Conservation (phyloP, 2,329 filamentous ascomycete genomes). For the Pleoardoris graminearum region DNA sequence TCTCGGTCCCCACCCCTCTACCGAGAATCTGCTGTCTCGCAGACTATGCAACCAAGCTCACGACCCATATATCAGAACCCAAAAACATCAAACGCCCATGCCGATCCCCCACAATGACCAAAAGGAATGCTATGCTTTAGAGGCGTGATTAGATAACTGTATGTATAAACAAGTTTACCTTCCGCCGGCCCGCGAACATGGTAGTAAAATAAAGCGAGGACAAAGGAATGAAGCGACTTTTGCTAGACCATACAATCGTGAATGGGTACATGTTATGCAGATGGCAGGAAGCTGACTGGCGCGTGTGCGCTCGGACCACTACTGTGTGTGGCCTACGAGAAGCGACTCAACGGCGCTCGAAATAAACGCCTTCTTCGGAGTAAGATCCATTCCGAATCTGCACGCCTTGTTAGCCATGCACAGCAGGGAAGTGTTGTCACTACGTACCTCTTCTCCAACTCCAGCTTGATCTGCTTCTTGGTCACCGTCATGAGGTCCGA, state of each 20-base stretch:
- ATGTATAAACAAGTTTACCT: conserved; percentile 12
- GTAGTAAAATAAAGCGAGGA: conserved; percentile 4
- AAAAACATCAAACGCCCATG: background rate
- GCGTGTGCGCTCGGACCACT: background rate
- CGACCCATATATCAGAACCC: background rate
- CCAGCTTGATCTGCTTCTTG: conserved; percentile 96
- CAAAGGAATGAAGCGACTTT: conserved; percentile 5
- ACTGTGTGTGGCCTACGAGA: conserved; percentile 12
- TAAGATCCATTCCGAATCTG: conserved; percentile 78
- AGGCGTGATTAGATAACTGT: conserved; percentile 15
- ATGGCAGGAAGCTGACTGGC: background rate
- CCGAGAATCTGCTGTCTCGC: no score
- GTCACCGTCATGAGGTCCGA: conserved; percentile 97
- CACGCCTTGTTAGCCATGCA: conserved; percentile 22
- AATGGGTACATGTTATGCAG: conserved; percentile 6
- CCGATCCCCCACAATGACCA: conserved; percentile 7
- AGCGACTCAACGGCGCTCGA: conserved; percentile 44
- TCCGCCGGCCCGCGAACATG: conserved; percentile 10
- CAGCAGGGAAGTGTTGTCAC: background rate
- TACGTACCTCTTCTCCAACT: conserved; percentile 74
- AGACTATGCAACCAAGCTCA: background rate
- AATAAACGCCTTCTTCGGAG: conserved; percentile 89
- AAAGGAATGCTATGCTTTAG: conserved; percentile 18
- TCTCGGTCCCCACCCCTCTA: background rate
- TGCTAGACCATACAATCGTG: conserved; percentile 21